Base-by-base conservation (phyloP, 2,329 filamentous ascomycete genomes). In the Hypomyces perniciosus region DNA sequence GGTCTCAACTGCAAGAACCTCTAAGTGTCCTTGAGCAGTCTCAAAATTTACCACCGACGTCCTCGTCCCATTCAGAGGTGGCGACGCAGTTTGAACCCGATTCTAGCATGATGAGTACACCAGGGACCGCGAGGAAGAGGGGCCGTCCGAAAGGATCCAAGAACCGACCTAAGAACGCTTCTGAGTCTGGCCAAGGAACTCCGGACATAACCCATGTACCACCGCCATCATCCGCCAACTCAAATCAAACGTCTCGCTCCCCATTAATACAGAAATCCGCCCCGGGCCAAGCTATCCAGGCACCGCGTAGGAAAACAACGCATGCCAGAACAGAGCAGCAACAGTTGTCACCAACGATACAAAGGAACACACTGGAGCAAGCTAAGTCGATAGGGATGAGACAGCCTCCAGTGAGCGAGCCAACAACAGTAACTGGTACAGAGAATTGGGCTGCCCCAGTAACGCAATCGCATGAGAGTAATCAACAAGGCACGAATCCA, bases 91-190 rank as follows among this genome's bases (percentile, higher is more conserved):
- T 39, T 9, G 42, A 54, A 33, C 54, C 49, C 40, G 53, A 56
- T 10, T 47, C 56, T n/a, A 58, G 54, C 30, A 46, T 53, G 5
- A 39, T 56, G 8, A 56, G 41, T 37, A 60, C 59, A 20, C 59
- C 61, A 10, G 54, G 58, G 13, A 56, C 57, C 8, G 46, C 42
- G 27, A 66, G 62, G 46, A 68, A 67, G 48, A 62, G 63, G 53
- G 67, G 70, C 7, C 66, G 73, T 37, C 70, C 76, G 1, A 78
- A 73, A 50, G 74, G 74, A 1, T 73, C 74, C 10, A 75, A 70
- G 54, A 74, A 71, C 48, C 70, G 72, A 30, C 61, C 65, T 12
- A 74, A 67, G 50, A 55, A 63, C 6, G 55, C 46, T 4, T 31
- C 48, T 10, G 56, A 51, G 13, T 43, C 48, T 33, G 42, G 48